A percentile compares a stretch with the other conserved stretches of the same genome.
Conservation (phyloP, 2,329 filamentous ascomycete species). For the Trichoderma endophyticum region DNA sequence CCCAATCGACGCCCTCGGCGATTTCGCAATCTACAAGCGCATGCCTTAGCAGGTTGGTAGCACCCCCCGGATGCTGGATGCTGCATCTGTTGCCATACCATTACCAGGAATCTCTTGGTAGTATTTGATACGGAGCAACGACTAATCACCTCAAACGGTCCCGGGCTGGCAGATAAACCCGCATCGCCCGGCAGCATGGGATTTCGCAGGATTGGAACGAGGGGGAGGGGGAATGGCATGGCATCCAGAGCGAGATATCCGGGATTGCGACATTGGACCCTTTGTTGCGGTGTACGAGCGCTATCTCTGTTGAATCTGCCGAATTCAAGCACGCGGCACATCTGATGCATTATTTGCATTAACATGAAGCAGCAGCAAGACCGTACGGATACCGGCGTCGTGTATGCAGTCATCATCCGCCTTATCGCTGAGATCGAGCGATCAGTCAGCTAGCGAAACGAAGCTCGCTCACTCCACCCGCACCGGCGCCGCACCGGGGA, state of each 20-base stretch:
- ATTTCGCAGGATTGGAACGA: background rate
- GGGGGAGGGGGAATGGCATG: background rate
- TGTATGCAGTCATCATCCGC: background rate
- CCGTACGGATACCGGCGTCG: background rate
- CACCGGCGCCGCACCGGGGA: background rate
- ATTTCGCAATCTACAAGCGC: background rate
- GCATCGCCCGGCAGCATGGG: background rate
- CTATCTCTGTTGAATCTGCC: background rate
- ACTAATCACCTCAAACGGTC: background rate
- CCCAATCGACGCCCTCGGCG: background rate
- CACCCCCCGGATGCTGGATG: background rate
- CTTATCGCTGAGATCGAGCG: constrained; percentile 10
- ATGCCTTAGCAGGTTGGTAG: background rate
- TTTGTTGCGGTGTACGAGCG: background rate
- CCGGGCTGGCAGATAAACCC: background rate
- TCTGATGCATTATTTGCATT: background rate
- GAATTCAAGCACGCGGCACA: background rate
- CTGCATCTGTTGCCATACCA: background rate
- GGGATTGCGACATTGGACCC: background rate
- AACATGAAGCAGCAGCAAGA: background rate
- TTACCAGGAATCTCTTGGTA: background rate
- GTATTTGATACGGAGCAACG: background rate
- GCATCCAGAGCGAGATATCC: background rate
- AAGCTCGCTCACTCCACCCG: background rate
- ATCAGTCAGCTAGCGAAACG: background rate